Conservation (phyloP, 805 yeast genomes). For the Helenozyma rhizophorensis region DNA sequence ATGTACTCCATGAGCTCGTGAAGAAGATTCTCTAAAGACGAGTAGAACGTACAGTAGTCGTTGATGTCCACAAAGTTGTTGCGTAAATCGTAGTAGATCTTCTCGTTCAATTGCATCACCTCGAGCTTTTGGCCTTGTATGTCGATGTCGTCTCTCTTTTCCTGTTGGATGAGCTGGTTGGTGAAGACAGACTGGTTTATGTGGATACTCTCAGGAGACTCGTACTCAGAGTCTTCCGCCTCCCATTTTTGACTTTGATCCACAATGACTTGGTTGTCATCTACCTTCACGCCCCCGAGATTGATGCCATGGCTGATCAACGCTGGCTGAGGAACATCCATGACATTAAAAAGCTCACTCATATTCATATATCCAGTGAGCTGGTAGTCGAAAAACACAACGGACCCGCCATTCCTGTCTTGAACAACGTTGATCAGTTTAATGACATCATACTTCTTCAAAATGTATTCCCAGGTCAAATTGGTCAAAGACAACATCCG, state of each 20-base stretch:
- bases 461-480: conserved; percentile 39
- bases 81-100: conserved; percentile 36
- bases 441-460: conserved; percentile 31
- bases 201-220: conserved; percentile 2
- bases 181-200: conserved; percentile 1
- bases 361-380: conserved; percentile 35
- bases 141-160: conserved; percentile 2
- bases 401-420: conserved; percentile 16
- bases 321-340: conserved; percentile 43
- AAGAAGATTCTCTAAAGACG: conserved; percentile 36
- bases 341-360: conserved; percentile 37
- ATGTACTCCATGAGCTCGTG: conserved; percentile 37
- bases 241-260: conserved; percentile 3
- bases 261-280: conserved; percentile 2
- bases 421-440: conserved; percentile 23
- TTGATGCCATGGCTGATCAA: conserved; percentile 9
- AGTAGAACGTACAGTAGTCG: conserved; percentile 42
- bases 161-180: conserved; percentile 4
- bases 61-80: conserved; percentile 42
- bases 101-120: conserved; percentile 30
- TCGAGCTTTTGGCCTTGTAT: conserved; percentile 22
- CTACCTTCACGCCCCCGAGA: conserved; percentile 7
- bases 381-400: conserved; percentile 39
- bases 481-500: conserved; percentile 42
- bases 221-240: conserved; percentile 6